These are phyloP conservation scores for Osmanthus fragrans DNA, from an alignment of 257 asterid species.

Conservation along the genomic window DNA sequence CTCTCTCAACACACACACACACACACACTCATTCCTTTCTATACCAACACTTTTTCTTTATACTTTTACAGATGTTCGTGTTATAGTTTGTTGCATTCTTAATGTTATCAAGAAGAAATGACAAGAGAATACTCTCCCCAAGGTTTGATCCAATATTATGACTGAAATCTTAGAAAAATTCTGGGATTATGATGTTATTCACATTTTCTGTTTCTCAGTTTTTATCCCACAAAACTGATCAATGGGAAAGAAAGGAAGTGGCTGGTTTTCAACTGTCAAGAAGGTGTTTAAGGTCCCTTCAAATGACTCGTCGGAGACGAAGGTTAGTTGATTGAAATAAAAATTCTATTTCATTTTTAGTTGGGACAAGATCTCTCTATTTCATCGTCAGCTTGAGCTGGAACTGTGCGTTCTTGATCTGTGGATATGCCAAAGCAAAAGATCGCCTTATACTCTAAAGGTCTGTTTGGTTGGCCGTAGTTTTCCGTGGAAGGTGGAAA, in stretches of 20 bases:
- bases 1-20: background rate
- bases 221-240: background rate
- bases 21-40: background rate
- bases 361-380: too few species aligned
- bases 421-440: too few species aligned
- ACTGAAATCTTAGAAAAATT: background rate
- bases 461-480: too few species aligned
- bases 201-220: background rate
- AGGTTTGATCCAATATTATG: background rate
- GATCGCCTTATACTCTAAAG: too few species aligned
- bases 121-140: background rate
- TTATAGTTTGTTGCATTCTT: background rate
- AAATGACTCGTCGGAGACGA: conserved; percentile 52
- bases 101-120: background rate
- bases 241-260: conserved; percentile 80
- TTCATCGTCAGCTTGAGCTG: too few species aligned
- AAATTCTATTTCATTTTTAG: background rate
- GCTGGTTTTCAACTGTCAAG: conserved; percentile 90
- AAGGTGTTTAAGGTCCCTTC: conserved; percentile 69
- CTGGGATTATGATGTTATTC: background rate
- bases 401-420: background rate
- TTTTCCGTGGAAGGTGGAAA: too few species aligned
- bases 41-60: conserved; percentile 1
- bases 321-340: conserved; percentile 42
- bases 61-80: background rate